Base-by-base conservation (phyloP, 495 filamentous ascomycete species). In the Tuber brumale region DNA sequence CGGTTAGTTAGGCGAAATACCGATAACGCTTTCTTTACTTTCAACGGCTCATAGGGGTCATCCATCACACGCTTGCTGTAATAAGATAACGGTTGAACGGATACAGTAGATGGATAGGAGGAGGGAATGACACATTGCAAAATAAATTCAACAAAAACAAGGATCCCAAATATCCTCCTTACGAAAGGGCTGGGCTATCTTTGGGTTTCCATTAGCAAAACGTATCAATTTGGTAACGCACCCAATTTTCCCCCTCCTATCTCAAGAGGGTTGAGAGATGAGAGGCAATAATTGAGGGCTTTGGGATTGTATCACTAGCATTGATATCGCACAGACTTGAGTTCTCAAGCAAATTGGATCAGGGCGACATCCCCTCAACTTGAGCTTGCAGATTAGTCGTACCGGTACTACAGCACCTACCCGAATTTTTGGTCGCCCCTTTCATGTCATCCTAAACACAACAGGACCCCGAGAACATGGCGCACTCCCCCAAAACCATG, bases 401-500 rank as follows among this genome's bases (percentile, higher is more conserved):
- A 51, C 37, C 37, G 37, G 37, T 2, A 2, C 46, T 45, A 16
- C 44, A 45, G 44, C 1, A 45, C 18, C 18, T n/a, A 31, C 57
- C 57, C 57, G n/a, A 66, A 16, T 66, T 66, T 66, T 66, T 66
- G 57, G 57, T 66, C 7, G 57, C 57, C 57, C 57, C 57, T 66
- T 66, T 66, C 57, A 31, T 66, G 51, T 61, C 51, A 66, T 66
- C 57, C 57, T n/a, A 66, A 66, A 66, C 27, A 2, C 10, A 66
- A 66, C n/a, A 12, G 57, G 57, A 3, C 57, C n/a, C 27, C 27
- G 12, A 31, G 57, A 66, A 66, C 12, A 66, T 66, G 27, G 57
- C 57, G 12, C n/a, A 4, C 57, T 31, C 6, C n/a, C 3, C 3
- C 27, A 57, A 5, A 12, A n/a, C 57, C 27, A 31, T 18, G 57